These are phyloP conservation scores for Sideroxylon spinosum DNA, from an alignment of 179 eudicot species.

Conservation along the genomic window DNA sequence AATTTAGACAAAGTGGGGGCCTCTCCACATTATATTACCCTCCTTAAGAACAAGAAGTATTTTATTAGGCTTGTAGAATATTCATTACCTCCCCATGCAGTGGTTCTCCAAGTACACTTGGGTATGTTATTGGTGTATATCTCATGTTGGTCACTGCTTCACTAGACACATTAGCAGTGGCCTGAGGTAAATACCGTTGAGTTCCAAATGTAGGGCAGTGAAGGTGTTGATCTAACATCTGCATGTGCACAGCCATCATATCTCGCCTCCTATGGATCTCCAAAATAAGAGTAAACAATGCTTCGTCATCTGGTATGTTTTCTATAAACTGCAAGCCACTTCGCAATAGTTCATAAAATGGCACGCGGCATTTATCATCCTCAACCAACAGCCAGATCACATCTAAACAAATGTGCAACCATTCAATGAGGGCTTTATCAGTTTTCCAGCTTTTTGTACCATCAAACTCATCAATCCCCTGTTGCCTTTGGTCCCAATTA, in stretches of 20 bases:
- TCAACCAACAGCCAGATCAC: slow-evolving; percentile 88
- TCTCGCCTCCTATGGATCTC: slow-evolving; percentile 93
- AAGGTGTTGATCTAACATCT: slow-evolving; percentile 94
- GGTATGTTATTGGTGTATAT: slow-evolving; percentile 89
- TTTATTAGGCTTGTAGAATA: slow-evolving; percentile 6
- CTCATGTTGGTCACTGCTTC: slow-evolving; percentile 66
- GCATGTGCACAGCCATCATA: slow-evolving; percentile 97
- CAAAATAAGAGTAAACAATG: slow-evolving; percentile 77
- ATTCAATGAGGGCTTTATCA: slow-evolving; percentile 64
- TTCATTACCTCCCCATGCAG: slow-evolving; percentile 88
- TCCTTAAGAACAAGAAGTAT: background rate
- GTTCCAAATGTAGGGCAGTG: slow-evolving; percentile 96
- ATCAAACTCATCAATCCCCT: slow-evolving; percentile 51
- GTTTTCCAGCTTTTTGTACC: slow-evolving; percentile 57
- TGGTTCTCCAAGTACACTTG: slow-evolving; percentile 98
- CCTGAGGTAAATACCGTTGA: slow-evolving; percentile 69
- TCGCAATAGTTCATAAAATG: slow-evolving; percentile 85
- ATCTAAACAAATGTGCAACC: slow-evolving; percentile 87
- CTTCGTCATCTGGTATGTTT: slow-evolving; percentile 90
- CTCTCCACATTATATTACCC: background rate
- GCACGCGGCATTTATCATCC: slow-evolving; percentile 84
- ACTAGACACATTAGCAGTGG: slow-evolving; percentile 55
- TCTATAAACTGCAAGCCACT: slow-evolving; percentile 90
- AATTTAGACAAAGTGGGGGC: background rate
- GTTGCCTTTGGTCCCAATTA: slow-evolving; percentile 82